These are phyloP conservation scores for Cladophialophora chaetospira DNA, from an alignment of 2,329 filamentous ascomycete genomes.

Conservation along the genomic window DNA sequence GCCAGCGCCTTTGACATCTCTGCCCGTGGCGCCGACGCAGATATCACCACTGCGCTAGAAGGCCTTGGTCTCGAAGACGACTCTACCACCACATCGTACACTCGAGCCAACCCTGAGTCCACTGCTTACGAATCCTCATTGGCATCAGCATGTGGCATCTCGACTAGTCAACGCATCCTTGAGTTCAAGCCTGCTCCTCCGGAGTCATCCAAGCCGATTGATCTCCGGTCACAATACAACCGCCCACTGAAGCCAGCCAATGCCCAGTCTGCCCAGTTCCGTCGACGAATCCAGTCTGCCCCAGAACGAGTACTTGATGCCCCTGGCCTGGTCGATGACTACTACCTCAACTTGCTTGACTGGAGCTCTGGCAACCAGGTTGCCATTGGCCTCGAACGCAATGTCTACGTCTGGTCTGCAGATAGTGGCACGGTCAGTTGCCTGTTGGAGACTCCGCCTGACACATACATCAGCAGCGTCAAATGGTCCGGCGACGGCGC, in stretches of 20 bases:
- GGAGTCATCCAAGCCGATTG: slow-evolving; percentile 96
- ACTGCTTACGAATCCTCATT: slow-evolving; percentile 90
- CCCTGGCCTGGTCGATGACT: slow-evolving; percentile 93
- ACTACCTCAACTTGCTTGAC: slow-evolving; percentile 97
- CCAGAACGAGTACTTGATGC: slow-evolving; percentile 96
- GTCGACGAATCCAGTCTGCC: slow-evolving; percentile 88
- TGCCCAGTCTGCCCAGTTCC: slow-evolving; percentile 77
- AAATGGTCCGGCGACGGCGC: slow-evolving; percentile 98
- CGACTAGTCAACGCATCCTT: slow-evolving; percentile 90
- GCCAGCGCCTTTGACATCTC: slow-evolving; percentile 62
- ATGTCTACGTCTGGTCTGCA: slow-evolving; percentile 97
- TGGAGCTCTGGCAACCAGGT: slow-evolving; percentile 99
- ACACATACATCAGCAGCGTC: slow-evolving; percentile 96
- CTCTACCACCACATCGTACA: slow-evolving; percentile 64
- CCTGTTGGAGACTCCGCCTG: slow-evolving; percentile 80
- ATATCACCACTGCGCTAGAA: slow-evolving; percentile 77
- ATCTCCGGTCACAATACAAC: slow-evolving; percentile 97
- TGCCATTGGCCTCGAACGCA: slow-evolving; percentile 93
- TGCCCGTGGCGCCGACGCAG: slow-evolving; percentile 66
- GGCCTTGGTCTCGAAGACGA: slow-evolving; percentile 75
- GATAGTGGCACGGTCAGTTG: slow-evolving; percentile 88
- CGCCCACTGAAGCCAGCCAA: slow-evolving; percentile 80
- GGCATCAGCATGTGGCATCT: slow-evolving; percentile 88
- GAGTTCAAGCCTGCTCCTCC: slow-evolving; percentile 98
- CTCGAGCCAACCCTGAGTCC: slow-evolving; percentile 80